Conservation (phyloP, 2,329 filamentous ascomycete genomes). For the Magnaporthiopsis incrustans region DNA sequence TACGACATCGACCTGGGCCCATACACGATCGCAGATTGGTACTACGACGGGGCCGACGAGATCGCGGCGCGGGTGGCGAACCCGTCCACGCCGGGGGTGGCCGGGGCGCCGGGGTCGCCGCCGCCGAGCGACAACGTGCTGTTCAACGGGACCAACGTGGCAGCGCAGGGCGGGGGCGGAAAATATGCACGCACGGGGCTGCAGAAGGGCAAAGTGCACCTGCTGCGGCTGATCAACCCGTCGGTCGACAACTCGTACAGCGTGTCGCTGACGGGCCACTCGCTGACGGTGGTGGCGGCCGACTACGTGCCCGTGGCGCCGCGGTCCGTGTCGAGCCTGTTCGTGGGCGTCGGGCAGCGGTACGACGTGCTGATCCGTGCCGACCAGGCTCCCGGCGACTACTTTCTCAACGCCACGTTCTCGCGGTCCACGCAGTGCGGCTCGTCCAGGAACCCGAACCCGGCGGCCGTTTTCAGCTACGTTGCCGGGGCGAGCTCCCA, state of each 20-base stretch:
- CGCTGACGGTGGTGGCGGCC: constrained; percentile 37
- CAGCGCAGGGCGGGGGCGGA: constrained; percentile 18
- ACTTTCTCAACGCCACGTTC: constrained; percentile 16
- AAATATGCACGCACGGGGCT: constrained; percentile 22
- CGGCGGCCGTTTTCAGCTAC: constrained; percentile 30
- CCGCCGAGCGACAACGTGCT: constrained; percentile 28
- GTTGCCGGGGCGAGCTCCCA: constrained; percentile 15
- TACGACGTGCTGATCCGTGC: constrained; percentile 39
- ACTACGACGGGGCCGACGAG: constrained; percentile 21
- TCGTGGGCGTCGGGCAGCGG: constrained; percentile 38
- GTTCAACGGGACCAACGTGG: constrained; percentile 32
- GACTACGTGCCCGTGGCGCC: constrained; percentile 44
- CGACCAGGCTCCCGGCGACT: constrained; percentile 12
- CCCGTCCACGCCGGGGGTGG: constrained; percentile 13
- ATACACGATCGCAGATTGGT: constrained; percentile 42
- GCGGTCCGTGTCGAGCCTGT: constrained; percentile 38
- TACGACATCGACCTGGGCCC: constrained; percentile 47
- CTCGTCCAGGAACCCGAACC: constrained; percentile 15
- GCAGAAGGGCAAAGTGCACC: constrained; percentile 33
- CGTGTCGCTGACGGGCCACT: constrained; percentile 40
- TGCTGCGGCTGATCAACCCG: constrained; percentile 39
- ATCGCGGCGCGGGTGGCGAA: constrained; percentile 14
- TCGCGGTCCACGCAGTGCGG: constrained; percentile 12
- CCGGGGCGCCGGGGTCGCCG: constrained; percentile 11
- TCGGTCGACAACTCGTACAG: constrained; percentile 39